These are phyloP conservation scores for Wickerhamiella sorbophila DNA, from an alignment of 805 yeast genomes.

Conservation along the genomic window DNA sequence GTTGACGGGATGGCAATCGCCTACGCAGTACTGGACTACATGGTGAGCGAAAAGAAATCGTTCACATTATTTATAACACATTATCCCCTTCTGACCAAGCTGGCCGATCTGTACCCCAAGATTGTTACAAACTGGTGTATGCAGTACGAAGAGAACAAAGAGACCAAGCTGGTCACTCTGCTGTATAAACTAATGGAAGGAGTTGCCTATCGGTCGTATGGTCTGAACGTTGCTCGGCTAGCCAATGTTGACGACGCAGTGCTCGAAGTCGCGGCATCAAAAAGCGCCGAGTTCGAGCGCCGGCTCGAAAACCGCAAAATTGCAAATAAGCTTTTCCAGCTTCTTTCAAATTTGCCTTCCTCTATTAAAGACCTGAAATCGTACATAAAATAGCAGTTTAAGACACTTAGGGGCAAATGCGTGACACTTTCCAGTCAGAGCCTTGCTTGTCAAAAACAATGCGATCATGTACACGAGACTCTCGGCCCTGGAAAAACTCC, in stretches of 20 bases:
- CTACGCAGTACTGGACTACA: slow-evolving; percentile 49
- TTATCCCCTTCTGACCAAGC: slow-evolving; percentile 48
- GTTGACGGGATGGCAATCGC: slow-evolving; percentile 76
- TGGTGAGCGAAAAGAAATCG: slow-evolving; percentile 33
- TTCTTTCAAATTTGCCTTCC: neutral
- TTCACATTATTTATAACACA: slow-evolving; percentile 73
- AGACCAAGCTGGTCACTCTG: slow-evolving; percentile 31
- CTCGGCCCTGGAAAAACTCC: slow-evolving; percentile 97
- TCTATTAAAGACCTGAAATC: neutral
- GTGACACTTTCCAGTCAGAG: slow-evolving; percentile 44
- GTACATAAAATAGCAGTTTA: neutral
- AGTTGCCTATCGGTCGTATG: slow-evolving; percentile 52
- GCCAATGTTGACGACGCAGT: slow-evolving; percentile 37
- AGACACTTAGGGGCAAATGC: slow-evolving; percentile 48
- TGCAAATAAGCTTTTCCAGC: neutral
- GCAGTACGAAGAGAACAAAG: slow-evolving; percentile 39
- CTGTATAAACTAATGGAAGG: slow-evolving; percentile 39
- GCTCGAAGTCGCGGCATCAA: slow-evolving; percentile 17
- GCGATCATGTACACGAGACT: slow-evolving; percentile 81
- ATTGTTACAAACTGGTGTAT: slow-evolving; percentile 51
- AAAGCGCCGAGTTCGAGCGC: slow-evolving; percentile 18
- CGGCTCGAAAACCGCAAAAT: slow-evolving; percentile 1
- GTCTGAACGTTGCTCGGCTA: slow-evolving; percentile 69
- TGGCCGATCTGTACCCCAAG: slow-evolving; percentile 30
- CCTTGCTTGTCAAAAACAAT: slow-evolving; percentile 41